Evolutionary conservation across 495 filamentous ascomycete genomes (phyloP), one percentile per base, ranked within the genome.

Genomic region (Penicillium odoratum): DNA sequence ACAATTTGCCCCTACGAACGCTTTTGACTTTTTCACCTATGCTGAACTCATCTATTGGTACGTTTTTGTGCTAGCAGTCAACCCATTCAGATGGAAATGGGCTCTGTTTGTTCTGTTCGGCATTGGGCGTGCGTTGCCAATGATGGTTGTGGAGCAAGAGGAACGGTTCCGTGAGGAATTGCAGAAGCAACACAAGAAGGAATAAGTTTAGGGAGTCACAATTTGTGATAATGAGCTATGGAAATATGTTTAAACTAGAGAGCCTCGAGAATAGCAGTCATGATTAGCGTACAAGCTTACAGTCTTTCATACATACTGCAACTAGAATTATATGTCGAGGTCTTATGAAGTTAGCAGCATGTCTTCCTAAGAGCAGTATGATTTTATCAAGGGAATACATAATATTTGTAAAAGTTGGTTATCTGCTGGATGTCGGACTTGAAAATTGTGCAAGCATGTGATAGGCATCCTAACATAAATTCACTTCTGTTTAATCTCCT

Each of bases 21-120:
- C 89, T 0, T 92, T 93, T 65, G 89, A 93, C 63, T 93, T 96
- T 76, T 93, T 94, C 69, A 94, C 91, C 0, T 94, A 96, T 63
- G 78, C 85, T 1, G 90, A 96, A 68, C 73, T 96, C 49, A 63
- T 91, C 10, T 94, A 89, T 76, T 96, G 91, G 91, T 93, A 92
- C 62, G 72, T 85, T 0, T 94, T 93, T 66, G 85, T 84, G 46
- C 80, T 93, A 42, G 74, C 81, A 3, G 80, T 94, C 63, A 94
- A 93, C 65, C 91, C 91, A 0, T 94, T 94, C 71, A 78, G 90
- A 48, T 96, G 91, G 91, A 83, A 83, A 63, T 83, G 80, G 80
- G 80, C 76, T 15, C 71, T 85, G 0, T 96, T 94, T 60, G 89
- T 96, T 29, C 83, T 94, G 63, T 88, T 87, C 63, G 90, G 91